phyloP scores from a whole-genome alignment of 2,329 filamentous ascomycete species.

The Byssoonygena ceratinophila region DNA sequence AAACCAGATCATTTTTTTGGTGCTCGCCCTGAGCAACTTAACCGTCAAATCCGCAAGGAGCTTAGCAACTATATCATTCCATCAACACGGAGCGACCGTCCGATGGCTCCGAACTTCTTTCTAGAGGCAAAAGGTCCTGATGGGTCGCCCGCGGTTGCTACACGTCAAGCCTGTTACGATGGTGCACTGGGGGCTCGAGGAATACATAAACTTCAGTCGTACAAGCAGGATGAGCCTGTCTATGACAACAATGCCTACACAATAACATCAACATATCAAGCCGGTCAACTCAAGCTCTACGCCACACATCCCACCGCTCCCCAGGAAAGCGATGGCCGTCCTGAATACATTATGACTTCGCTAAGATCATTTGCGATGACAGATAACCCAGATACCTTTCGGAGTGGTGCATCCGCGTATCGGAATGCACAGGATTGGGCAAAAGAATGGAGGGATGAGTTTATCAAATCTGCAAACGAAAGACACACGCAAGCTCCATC shows the following conservation, averaged over 20 bases:
- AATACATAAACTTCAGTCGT: conserved; percentile 33
- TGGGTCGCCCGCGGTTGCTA: conserved; percentile 24
- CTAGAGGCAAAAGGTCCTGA: conserved; percentile 33
- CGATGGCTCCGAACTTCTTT: conserved; percentile 27
- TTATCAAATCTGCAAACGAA: conserved; percentile 12
- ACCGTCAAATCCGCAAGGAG: conserved; percentile 21
- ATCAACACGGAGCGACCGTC: conserved; percentile 15
- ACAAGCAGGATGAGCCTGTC: conserved; percentile 20
- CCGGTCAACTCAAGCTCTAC: conserved; percentile 13
- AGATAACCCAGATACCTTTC: conserved; percentile 23
- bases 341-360: conserved; percentile 15
- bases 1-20: conserved; percentile 28
- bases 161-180: conserved; percentile 31
- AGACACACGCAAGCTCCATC: neutral
- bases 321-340: neutral
- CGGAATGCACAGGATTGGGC: conserved; percentile 34
- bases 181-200: conserved; percentile 30
- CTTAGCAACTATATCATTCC: conserved; percentile 23
- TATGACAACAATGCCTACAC: conserved; percentile 23
- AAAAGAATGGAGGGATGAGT: conserved; percentile 26
- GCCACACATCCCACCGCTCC: conserved; percentile 7
- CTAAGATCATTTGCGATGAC: conserved; percentile 25
- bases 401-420: conserved; percentile 31
- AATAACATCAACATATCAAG: conserved; percentile 23
- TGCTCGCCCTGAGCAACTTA: conserved; percentile 23